Evolutionary conservation across 306 rosid species (phyloP).

Genomic region (Medicago ruthenica): DNA sequence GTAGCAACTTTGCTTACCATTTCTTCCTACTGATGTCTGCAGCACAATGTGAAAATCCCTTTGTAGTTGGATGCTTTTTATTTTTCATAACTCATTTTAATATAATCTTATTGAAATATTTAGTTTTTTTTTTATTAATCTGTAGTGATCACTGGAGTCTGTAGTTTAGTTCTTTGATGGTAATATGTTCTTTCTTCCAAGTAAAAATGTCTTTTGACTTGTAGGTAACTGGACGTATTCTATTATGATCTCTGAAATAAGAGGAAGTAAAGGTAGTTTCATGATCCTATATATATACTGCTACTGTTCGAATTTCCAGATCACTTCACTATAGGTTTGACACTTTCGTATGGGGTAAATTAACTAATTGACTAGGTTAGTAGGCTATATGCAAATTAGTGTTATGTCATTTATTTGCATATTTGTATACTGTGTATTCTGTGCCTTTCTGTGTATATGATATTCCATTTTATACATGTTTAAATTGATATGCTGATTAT

Average conservation of each 20-base stretch:
- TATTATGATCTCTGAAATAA: constrained; percentile 99
- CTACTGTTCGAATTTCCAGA: constrained; percentile 51
- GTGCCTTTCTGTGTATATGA: constrained; percentile 31
- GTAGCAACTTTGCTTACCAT: constrained; percentile 8
- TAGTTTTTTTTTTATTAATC: constrained; percentile 45
- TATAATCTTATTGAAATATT: constrained; percentile 37
- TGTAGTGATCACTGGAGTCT: constrained; percentile 55
- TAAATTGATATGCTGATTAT: neutral
- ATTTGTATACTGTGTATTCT: constrained; percentile 18
- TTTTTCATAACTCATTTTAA: constrained; percentile 17
- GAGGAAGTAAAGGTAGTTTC: constrained; percentile 99
- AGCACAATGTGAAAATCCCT: neutral
- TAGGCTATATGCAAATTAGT: constrained; percentile 23
- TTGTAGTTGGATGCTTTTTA: constrained; percentile 15
- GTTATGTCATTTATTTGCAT: constrained; percentile 12
- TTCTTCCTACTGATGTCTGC: constrained; percentile 14
- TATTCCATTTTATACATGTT: constrained; percentile 11
- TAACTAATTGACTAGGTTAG: constrained; percentile 23
- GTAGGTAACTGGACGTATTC: constrained; percentile 99
- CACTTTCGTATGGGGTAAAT: constrained; percentile 39
- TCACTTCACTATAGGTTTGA: constrained; percentile 57
- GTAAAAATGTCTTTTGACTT: constrained; percentile 98
- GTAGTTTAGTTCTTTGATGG: constrained; percentile 75
- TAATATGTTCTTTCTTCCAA: constrained; percentile 92
- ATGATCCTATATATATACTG: constrained; percentile 77